Conservation (phyloP, 441 rosid species). For the Mallotus repandus region DNA sequence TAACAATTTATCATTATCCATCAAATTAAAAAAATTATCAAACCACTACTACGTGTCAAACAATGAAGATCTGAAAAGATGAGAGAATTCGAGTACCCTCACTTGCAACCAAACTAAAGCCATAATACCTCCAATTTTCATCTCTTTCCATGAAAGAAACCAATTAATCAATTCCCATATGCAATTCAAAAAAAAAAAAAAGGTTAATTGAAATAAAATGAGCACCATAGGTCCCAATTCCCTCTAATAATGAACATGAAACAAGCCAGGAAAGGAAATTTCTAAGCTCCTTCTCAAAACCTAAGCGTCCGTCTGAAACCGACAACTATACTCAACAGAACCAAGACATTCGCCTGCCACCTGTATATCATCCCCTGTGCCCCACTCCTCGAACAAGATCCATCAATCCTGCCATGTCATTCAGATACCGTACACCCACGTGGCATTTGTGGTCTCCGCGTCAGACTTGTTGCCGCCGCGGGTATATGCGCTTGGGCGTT, state of each 20-base stretch:
- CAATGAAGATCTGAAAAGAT: too few species aligned
- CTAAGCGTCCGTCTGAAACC: background rate
- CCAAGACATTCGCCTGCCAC: conserved; percentile 22
- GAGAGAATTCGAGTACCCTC: too few species aligned
- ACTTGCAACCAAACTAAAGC: too few species aligned
- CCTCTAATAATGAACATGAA: background rate
- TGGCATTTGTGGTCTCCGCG: conserved; percentile 25
- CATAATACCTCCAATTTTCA: background rate
- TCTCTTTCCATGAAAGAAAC: background rate
- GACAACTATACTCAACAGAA: background rate
- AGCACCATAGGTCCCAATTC: background rate
- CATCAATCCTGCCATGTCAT: conserved; percentile 35
- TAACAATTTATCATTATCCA: too few species aligned
- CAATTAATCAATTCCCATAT: background rate
- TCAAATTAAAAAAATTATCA: too few species aligned
- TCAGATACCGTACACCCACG: conserved; percentile 6
- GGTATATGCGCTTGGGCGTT: conserved; percentile 35
- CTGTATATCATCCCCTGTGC: conserved; percentile 2
- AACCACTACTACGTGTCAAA: too few species aligned
- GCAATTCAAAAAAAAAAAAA: background rate
- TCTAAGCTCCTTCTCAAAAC: conserved; percentile 13
- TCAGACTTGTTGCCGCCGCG: background rate
- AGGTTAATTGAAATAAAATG: background rate
- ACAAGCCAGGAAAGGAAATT: conserved; percentile 23
- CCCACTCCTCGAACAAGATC: background rate